Conservation (phyloP, 2,329 filamentous ascomycete genomes). For the Pseudogymnoascus sp. region DNA sequence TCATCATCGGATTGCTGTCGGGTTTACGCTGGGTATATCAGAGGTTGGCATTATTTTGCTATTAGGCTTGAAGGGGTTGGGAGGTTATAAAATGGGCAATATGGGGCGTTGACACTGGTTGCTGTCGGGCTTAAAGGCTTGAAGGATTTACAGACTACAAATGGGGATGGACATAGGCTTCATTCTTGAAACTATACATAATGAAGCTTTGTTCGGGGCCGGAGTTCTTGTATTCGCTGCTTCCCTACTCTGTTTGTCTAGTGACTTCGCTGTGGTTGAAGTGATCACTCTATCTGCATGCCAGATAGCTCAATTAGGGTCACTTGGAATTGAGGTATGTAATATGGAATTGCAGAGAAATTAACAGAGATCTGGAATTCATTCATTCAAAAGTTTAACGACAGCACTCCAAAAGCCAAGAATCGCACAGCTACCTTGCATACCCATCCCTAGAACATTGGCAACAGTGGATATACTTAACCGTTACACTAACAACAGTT, state of each 20-base stretch:
- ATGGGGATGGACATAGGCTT: background rate
- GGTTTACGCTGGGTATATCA: background rate
- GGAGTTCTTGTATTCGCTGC: too few species aligned
- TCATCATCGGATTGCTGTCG: background rate
- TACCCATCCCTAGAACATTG: background rate
- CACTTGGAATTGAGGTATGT: background rate
- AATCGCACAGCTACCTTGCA: background rate
- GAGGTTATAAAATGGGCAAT: background rate
- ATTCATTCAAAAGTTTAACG: background rate
- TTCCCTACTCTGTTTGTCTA: too few species aligned
- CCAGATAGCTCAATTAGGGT: background rate
- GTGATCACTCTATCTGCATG: too few species aligned
- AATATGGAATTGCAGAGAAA: too few species aligned
- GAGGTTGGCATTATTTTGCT: background rate
- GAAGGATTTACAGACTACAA: slow-evolving; percentile 37
- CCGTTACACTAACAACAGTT: background rate
- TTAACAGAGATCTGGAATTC: background rate
- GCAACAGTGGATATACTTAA: background rate
- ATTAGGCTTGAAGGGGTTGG: background rate
- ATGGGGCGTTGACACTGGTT: too few species aligned
- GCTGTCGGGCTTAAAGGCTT: too few species aligned
- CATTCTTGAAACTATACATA: background rate
- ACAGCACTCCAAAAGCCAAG: background rate
- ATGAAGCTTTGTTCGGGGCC: background rate
- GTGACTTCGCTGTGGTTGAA: too few species aligned